Percentiles rank a stretch among this genome's conserved stretches.
Evolutionary conservation across 2,329 filamentous ascomycete species (phyloP).

Genomic region (Calonectria pauciramosa): DNA sequence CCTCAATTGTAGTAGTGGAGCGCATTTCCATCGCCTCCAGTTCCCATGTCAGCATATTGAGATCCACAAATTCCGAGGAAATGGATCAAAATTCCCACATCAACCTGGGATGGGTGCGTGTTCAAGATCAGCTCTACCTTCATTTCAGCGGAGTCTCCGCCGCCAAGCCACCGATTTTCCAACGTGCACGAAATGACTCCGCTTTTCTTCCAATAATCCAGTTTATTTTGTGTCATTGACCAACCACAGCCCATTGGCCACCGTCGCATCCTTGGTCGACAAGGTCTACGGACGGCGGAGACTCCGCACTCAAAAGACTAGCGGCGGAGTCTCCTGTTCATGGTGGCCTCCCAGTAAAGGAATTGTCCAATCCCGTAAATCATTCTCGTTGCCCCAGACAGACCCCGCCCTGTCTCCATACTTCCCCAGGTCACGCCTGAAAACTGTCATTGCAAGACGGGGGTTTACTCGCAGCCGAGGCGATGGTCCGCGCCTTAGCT

Average conservation of each 20-base stretch:
- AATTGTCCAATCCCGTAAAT: conserved; percentile 15
- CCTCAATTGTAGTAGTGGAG: background rate
- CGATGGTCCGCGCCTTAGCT: background rate
- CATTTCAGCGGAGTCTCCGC: background rate
- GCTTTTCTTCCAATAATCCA: background rate
- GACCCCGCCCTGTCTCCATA: background rate
- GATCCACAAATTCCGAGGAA: background rate
- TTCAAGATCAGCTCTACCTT: background rate
- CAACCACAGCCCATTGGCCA: background rate
- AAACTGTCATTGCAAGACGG: background rate
- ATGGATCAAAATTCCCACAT: background rate
- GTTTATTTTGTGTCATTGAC: background rate
- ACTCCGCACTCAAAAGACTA: conserved; percentile 4
- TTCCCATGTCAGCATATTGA: background rate
- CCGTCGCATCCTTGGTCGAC: background rate
- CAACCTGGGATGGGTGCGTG: background rate
- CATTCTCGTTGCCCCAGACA: conserved; percentile 19
- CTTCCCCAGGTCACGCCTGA: conserved; percentile 20
- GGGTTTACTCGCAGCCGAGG: background rate
- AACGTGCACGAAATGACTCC: background rate
- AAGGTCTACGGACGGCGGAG: conserved; percentile 5
- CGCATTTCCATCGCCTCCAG: background rate
- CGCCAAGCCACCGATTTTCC: background rate
- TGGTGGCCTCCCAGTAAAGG: background rate
- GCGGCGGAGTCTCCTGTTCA: conserved; percentile 24